phyloP scores from a whole-genome alignment of 768 basidiomycete species.

The Russula griseocarnosa region DNA sequence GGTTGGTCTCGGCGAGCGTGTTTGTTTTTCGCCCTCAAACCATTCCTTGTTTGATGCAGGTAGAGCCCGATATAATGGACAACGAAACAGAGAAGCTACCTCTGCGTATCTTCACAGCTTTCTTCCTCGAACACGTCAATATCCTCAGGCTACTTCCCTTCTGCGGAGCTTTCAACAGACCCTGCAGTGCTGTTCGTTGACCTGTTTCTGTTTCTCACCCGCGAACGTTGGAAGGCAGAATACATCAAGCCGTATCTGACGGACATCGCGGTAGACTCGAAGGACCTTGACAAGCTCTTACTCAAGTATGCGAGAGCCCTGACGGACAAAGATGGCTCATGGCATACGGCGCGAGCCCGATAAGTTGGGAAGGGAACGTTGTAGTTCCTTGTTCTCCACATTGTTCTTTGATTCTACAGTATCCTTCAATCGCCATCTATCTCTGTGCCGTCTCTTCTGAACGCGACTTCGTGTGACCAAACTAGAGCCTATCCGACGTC shows the following conservation, averaged over 20 bases:
- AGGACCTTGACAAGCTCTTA: slow-evolving; percentile 83
- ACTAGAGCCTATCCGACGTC: no score
- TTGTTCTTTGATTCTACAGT: no score
- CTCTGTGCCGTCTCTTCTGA: no score
- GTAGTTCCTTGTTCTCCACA: neutral
- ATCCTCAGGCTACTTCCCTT: slow-evolving; percentile 73
- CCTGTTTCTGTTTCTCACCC: slow-evolving; percentile 88
- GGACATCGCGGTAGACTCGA: slow-evolving; percentile 77
- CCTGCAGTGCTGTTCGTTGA: slow-evolving; percentile 80
- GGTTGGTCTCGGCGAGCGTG: slow-evolving; percentile 32
- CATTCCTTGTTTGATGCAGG: neutral
- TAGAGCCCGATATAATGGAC: neutral
- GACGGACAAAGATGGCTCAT: slow-evolving; percentile 61
- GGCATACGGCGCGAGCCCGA: slow-evolving; percentile 67
- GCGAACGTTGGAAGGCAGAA: slow-evolving; percentile 67
- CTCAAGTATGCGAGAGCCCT: slow-evolving; percentile 81
- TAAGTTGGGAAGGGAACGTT: slow-evolving; percentile 32
- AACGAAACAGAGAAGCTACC: slow-evolving; percentile 64
- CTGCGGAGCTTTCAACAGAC: slow-evolving; percentile 66
- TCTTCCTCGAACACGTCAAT: slow-evolving; percentile 41
- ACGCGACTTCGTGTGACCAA: no score
- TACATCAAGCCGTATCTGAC: slow-evolving; percentile 79
- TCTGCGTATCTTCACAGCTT: slow-evolving; percentile 42
- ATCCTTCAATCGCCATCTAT: no score
- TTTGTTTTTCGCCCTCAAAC: neutral